phyloP scores from a whole-genome alignment of 139 green algal genomes.

The Nannochloris sp. region DNA sequence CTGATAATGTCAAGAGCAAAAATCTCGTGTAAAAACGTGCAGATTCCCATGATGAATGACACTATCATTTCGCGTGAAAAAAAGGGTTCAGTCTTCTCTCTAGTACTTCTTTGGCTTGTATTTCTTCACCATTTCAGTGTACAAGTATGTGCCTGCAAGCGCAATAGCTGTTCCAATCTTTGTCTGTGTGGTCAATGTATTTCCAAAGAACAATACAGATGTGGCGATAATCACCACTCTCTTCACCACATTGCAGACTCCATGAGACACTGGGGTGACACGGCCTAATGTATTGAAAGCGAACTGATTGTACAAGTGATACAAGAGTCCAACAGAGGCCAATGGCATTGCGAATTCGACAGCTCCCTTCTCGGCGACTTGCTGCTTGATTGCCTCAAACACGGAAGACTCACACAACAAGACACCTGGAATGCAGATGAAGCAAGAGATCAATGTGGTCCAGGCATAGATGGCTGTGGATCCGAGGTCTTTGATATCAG shows the following conservation, averaged over 20 bases:
- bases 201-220: constrained; percentile 68
- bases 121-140: constrained; percentile 46
- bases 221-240: constrained; percentile 94
- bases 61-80: neutral
- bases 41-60: neutral
- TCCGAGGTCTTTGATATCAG: constrained; percentile 62
- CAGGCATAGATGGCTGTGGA: constrained; percentile 93
- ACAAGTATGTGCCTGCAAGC: constrained; percentile 71
- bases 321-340: constrained; percentile 85
- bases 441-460: constrained; percentile 89
- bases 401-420: constrained; percentile 67
- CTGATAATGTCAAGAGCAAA: constrained; percentile 4
- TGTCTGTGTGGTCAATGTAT: constrained; percentile 78
- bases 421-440: constrained; percentile 81
- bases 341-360: constrained; percentile 77
- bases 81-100: neutral
- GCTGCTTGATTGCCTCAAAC: constrained; percentile 17
- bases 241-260: constrained; percentile 99
- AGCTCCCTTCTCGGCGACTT: constrained; percentile 18
- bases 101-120: constrained; percentile 12
- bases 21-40: neutral
- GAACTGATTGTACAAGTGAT: constrained; percentile 99
- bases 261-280: constrained; percentile 91
- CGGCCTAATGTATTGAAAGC: constrained; percentile 95
- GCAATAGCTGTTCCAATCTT: constrained; percentile 47